Conservation (phyloP, 441 rosid genomes). For the Arabidopsis hybrid region DNA sequence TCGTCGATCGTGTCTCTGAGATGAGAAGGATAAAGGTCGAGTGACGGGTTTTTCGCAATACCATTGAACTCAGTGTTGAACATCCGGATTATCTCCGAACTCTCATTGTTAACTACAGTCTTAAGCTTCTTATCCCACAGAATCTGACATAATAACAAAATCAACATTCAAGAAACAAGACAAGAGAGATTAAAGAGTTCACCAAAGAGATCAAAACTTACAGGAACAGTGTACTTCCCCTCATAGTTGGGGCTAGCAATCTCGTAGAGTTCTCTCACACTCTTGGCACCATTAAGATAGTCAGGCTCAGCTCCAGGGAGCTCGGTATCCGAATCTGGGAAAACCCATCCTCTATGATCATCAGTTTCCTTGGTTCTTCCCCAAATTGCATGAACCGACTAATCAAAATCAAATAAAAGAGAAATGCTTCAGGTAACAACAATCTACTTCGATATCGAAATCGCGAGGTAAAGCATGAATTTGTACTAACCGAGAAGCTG, state of each 20-base stretch:
- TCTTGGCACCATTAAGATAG: slow-evolving; percentile 70
- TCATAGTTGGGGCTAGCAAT: slow-evolving; percentile 72
- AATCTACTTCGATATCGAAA: slow-evolving; percentile 16
- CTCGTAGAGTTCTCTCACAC: slow-evolving; percentile 75
- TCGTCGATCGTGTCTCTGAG: slow-evolving; percentile 62
- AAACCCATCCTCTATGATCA: slow-evolving; percentile 95
- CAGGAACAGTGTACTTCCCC: slow-evolving; percentile 92
- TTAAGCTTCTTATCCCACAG: slow-evolving; percentile 96
- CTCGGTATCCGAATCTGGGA: slow-evolving; percentile 65
- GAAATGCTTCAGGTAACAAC: background rate
- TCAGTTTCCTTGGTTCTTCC: slow-evolving; percentile 81
- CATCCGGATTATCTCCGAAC: slow-evolving; percentile 25
- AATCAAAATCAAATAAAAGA: slow-evolving; percentile 30
- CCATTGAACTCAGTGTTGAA: slow-evolving; percentile 75
- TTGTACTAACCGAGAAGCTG: slow-evolving; percentile 67
- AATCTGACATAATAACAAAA: slow-evolving; percentile 50
- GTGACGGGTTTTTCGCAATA: slow-evolving; percentile 66
- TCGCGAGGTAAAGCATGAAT: background rate
- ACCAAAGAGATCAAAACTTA: slow-evolving; percentile 48
- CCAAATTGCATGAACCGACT: slow-evolving; percentile 89
- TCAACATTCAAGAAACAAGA: slow-evolving; percentile 15
- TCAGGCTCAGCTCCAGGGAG: slow-evolving; percentile 83
- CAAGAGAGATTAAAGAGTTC: slow-evolving; percentile 11
- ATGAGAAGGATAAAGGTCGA: slow-evolving; percentile 74
- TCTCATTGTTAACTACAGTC: slow-evolving; percentile 47